Evolutionary conservation across 257 asterid genomes (phyloP).

Genomic region (Fraxinus quadrangulata): DNA sequence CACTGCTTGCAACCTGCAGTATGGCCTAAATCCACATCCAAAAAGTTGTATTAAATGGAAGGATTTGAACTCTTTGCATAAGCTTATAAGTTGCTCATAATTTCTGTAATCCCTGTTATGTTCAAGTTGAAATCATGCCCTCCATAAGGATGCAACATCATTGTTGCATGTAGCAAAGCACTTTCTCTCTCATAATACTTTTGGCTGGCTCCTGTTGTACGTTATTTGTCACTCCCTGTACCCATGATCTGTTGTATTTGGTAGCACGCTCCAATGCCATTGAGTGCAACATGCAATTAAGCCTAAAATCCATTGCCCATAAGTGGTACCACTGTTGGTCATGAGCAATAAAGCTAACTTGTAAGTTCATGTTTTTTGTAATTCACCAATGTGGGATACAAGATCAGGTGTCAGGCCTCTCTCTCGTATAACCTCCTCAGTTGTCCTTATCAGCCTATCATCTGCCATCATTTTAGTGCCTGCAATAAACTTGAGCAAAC

Average conservation of each 20-base stretch:
- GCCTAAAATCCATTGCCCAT: not conserved
- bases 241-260: not conserved
- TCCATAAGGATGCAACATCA: not conserved
- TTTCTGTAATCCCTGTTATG: not conserved
- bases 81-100: not conserved
- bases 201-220: not conserved
- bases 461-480: not conserved
- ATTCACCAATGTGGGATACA: not conserved
- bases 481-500: not conserved
- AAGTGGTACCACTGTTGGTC: not conserved
- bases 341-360: not conserved
- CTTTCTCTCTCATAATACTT: not conserved
- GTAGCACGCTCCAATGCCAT: not conserved
- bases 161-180: not conserved
- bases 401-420: not conserved
- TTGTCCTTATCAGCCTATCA: not conserved
- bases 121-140: not conserved
- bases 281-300: not conserved
- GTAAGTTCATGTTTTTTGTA: not conserved
- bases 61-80: not conserved
- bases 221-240: not conserved
- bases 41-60: not conserved
- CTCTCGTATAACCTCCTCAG: not conserved
- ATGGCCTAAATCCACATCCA: not conserved
- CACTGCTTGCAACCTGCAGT: not conserved